Evolutionary conservation across 164 flowering plant species (phyloP).

Genomic region (Liriodendron chinense): DNA sequence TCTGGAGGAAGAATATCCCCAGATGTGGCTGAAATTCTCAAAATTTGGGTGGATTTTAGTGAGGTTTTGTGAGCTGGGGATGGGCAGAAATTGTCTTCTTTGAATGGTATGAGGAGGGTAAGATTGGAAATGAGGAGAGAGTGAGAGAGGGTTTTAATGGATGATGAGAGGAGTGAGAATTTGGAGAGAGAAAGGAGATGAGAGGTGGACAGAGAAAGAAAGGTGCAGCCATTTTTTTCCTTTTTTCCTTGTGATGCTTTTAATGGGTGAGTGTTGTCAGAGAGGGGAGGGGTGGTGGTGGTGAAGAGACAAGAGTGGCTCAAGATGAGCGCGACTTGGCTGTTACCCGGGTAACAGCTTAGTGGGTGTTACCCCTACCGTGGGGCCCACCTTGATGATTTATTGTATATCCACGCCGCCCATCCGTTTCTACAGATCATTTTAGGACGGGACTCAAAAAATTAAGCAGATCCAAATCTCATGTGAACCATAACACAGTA

Average conservation of each 20-base stretch:
- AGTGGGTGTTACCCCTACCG: too few species aligned
- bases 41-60: constrained; percentile 15
- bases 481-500: too few species aligned
- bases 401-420: too few species aligned
- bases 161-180: background rate
- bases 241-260: constrained; percentile 7
- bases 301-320: background rate
- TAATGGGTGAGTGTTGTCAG: background rate
- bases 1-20: constrained; percentile 28
- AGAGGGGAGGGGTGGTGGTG: background rate
- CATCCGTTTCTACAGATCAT: too few species aligned
- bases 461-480: too few species aligned
- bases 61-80: constrained; percentile 7
- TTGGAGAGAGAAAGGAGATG: constrained; percentile 17
- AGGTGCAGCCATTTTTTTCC: constrained; percentile 35
- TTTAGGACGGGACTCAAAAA: too few species aligned
- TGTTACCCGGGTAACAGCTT: too few species aligned
- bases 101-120: background rate
- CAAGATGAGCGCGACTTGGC: too few species aligned
- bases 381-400: too few species aligned
- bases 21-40: constrained; percentile 32
- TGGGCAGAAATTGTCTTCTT: constrained; percentile 5
- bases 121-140: constrained; percentile 13
- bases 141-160: constrained; percentile 11
- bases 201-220: constrained; percentile 21